phyloP scores from a whole-genome alignment of 768 basidiomycete species.

The Grammothele lineata region DNA sequence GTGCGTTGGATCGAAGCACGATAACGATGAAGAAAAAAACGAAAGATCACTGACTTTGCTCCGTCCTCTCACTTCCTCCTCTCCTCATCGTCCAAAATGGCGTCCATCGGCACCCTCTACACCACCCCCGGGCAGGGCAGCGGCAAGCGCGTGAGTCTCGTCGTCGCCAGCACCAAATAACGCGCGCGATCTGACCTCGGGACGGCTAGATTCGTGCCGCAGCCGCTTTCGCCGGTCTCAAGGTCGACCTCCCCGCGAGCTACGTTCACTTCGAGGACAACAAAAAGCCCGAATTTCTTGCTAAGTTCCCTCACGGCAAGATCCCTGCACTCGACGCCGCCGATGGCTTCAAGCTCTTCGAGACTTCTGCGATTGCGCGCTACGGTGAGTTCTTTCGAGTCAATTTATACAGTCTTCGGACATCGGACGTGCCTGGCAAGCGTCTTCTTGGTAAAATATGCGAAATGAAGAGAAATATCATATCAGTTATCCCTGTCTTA shows the following conservation, averaged over 20 bases:
- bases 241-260: conserved; percentile 45
- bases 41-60: not conserved
- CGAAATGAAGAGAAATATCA: conserved; percentile 37
- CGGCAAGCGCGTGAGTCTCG: conserved; percentile 45
- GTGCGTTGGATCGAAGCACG: conserved; percentile 10
- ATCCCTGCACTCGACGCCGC: conserved; percentile 77
- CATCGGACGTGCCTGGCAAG: too few relatives aligned
- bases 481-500: conserved; percentile 76
- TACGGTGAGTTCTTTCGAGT: conserved; percentile 64
- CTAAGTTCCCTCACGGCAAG: conserved; percentile 80
- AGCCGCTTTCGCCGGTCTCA: conserved; percentile 57
- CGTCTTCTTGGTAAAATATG: too few relatives aligned
- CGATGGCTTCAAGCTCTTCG: conserved; percentile 77
- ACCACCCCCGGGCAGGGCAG: conserved; percentile 37
- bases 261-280: conserved; percentile 66
- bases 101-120: conserved; percentile 64
- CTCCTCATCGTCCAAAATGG: too few relatives aligned
- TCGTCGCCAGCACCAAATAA: not conserved
- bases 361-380: conserved; percentile 76
- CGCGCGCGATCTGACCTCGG: not conserved
- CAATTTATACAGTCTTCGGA: not conserved
- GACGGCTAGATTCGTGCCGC: conserved; percentile 43
- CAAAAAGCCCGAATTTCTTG: conserved; percentile 62
- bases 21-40: conserved; percentile 1
- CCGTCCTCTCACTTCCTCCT: conserved; percentile 23